Evolutionary conservation across 352 stramenopile genomes (phyloP), one percentile per base, ranked within the genome.

Genomic region (Hyaloperonospora arabidopsidis): DNA sequence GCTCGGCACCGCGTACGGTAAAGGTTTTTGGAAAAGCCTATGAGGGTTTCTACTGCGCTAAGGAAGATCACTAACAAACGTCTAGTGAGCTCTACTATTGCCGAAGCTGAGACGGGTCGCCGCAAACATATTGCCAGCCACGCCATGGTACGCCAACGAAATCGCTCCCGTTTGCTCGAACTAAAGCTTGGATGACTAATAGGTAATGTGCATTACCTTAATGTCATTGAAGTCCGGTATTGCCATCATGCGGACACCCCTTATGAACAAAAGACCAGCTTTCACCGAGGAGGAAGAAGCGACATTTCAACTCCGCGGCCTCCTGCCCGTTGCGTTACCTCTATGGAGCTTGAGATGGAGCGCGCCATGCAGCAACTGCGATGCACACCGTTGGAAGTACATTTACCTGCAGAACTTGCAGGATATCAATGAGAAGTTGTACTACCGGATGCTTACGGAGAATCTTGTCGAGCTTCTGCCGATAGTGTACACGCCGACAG

Each of bases 401-500:
- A 75, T 96, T 23, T 96, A 95, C 67, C 70, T 98, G 67, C 86
- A 92, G 59, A 72, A 62, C 52, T 85, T 95, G 70, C 79, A 93
- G 87, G 84, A 95, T 59, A 70, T 67, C 40, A 96, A 97, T 59
- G 84, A 96, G 59, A 65, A 86, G 44, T 73, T 97, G 40, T 97
- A 96, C 86, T 97, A 96, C 74, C 81, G 79, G 36, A 71, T 97
- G 52, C 70, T 97, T 5, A 73, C 89, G n/a, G 67, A 91, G 43
- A 64, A 97, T 75, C 94, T 86, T 38, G 61, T 73, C 18, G 86
- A 97, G 78, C 84, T 97, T 59, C 95, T 97, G 74, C 96, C 96
- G 8, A 84, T 98, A 29, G 95, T 98, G 52, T 99, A 99, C 76
- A 99, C 96, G 10, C 96, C 96, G 14, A 98, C 93, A 3, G 96